Percentiles rank a stretch among this genome's conserved stretches.
phyloP scores from a whole-genome alignment of 164 flowering plant genomes.

The Kalanchoe fedtschenkoi region DNA sequence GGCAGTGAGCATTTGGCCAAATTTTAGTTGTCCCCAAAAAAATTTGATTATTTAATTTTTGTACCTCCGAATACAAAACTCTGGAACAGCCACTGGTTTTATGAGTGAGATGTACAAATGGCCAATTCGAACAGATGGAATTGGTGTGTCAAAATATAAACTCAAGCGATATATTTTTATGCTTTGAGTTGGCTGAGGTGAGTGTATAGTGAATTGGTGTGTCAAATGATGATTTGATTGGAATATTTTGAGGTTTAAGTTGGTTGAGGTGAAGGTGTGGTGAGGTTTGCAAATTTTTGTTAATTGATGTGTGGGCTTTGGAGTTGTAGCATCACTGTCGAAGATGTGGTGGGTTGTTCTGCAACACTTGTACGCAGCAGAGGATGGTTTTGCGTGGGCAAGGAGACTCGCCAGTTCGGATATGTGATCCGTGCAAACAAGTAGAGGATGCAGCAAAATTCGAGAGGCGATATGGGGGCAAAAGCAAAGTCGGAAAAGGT shows the following conservation, averaged over 20 bases:
- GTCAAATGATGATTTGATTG: neutral
- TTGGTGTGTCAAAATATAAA: no score
- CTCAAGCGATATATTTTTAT: no score
- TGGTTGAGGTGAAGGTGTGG: constrained; percentile 5
- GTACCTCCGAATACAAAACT: no score
- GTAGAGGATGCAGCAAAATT: constrained; percentile 91
- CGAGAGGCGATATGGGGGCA: constrained; percentile 74
- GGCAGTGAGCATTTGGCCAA: no score
- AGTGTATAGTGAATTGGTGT: neutral
- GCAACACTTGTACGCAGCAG: constrained; percentile 74
- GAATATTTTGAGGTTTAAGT: neutral
- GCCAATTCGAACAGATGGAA: no score
- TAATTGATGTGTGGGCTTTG: constrained; percentile 1
- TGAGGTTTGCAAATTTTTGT: neutral
- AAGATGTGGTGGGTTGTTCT: constrained; percentile 90
- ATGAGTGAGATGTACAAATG: no score
- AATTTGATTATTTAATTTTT: no score
- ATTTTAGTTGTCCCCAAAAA: no score
- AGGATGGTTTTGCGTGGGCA: constrained; percentile 86
- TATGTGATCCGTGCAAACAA: constrained; percentile 88
- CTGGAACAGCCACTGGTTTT: no score
- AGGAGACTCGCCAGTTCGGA: constrained; percentile 93
- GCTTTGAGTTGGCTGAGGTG: no score
- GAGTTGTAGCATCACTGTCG: constrained; percentile 86
- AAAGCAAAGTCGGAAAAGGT: constrained; percentile 56